phyloP scores from a whole-genome alignment of 768 basidiomycete species.

The Tremella mesenterica region DNA sequence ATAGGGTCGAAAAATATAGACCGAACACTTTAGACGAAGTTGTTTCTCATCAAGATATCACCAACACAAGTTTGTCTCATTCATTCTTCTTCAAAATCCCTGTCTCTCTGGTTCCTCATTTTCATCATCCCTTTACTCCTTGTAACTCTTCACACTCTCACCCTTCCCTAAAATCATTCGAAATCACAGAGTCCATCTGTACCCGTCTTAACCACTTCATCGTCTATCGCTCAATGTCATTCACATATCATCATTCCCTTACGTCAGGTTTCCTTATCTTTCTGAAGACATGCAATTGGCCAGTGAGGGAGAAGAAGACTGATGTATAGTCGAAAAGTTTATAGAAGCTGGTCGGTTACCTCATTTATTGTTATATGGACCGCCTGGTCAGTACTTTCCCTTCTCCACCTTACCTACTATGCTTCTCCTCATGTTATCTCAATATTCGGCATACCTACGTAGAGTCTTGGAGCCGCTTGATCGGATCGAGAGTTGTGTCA shows the following conservation, averaged over 20 bases:
- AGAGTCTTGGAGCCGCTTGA: too few species aligned
- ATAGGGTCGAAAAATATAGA: slow-evolving; percentile 95
- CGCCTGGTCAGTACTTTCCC: slow-evolving; percentile 56
- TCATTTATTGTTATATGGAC: slow-evolving; percentile 93
- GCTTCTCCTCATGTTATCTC: too few species aligned
- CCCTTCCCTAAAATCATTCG: too few species aligned
- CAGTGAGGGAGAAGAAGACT: too few species aligned
- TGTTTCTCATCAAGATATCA: slow-evolving; percentile 94
- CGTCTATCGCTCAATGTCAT: neutral
- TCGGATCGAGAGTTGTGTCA: neutral
- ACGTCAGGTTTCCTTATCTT: too few species aligned
- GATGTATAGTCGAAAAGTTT: slow-evolving; percentile 74
- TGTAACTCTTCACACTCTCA: neutral
- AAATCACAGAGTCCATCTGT: too few species aligned
- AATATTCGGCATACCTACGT: too few species aligned
- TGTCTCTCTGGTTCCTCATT: too few species aligned
- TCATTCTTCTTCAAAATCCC: neutral
- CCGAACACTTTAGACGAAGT: slow-evolving; percentile 86
- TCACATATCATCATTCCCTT: too few species aligned
- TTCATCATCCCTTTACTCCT: neutral
- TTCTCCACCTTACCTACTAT: neutral
- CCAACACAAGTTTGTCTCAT: slow-evolving; percentile 76
- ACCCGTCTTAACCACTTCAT: too few species aligned
- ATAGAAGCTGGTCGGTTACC: slow-evolving; percentile 90
- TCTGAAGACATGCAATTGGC: too few species aligned